Evolutionary conservation across 2,329 filamentous ascomycete species (phyloP).

Genomic region (Macrophomina tecta): DNA sequence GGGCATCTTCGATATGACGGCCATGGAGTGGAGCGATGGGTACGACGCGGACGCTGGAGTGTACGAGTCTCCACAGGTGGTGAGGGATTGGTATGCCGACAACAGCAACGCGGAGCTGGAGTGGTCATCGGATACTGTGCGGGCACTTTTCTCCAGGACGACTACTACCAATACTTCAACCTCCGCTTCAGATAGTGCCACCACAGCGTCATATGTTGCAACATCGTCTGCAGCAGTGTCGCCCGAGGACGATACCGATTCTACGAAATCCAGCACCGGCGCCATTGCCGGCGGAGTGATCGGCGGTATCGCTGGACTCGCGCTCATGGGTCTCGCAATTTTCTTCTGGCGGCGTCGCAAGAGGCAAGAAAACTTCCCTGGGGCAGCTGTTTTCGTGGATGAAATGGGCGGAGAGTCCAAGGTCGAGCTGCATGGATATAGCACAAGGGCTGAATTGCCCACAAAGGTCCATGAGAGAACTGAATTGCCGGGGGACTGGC

Average conservation of each 20-base stretch:
- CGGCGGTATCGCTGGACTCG: neutral
- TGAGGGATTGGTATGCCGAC: slow-evolving; percentile 11
- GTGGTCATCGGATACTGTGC: neutral
- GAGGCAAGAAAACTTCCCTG: neutral
- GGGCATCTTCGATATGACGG: slow-evolving; percentile 19
- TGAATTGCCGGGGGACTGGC: neutral
- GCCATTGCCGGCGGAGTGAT: neutral
- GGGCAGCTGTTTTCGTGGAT: neutral
- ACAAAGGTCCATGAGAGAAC: neutral
- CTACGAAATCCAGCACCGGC: neutral
- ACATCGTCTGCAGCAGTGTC: neutral
- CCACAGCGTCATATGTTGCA: neutral
- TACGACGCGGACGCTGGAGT: slow-evolving; percentile 14
- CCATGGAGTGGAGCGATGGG: slow-evolving; percentile 6
- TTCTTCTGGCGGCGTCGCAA: neutral
- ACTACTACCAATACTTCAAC: neutral
- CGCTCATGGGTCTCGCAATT: neutral
- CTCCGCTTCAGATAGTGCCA: neutral
- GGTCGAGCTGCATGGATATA: neutral
- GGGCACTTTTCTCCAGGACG: neutral
- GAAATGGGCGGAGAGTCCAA: neutral
- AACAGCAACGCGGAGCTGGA: neutral
- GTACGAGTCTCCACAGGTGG: slow-evolving; percentile 11
- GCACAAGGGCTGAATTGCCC: neutral
- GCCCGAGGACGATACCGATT: neutral